Percentiles rank a stretch among this genome's conserved stretches.
Evolutionary conservation across 2,329 filamentous ascomycete genomes (phyloP).

Genomic region (Aspergillus quadricinctus): DNA sequence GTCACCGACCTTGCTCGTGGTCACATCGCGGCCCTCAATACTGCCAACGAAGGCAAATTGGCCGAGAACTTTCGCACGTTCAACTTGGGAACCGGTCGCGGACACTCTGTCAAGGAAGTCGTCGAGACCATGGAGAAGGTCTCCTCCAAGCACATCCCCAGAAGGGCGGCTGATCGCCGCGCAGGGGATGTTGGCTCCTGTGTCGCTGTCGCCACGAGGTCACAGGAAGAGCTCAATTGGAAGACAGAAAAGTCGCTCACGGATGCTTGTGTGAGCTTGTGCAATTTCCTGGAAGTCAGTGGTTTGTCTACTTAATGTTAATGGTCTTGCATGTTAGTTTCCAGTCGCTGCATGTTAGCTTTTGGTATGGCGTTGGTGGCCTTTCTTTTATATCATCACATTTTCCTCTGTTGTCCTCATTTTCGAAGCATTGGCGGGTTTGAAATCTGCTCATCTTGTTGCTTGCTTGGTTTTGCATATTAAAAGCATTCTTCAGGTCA

Average conservation of each 20-base stretch:
- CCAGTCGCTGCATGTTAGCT: not conserved
- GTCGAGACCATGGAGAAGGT: conserved; percentile 36
- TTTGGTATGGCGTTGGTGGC: not conserved
- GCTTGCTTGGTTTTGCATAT: not conserved
- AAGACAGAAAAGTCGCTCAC: conserved; percentile 35
- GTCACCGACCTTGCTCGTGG: conserved; percentile 61
- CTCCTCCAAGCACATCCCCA: conserved; percentile 31
- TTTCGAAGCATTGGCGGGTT: not conserved
- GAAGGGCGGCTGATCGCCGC: conserved; percentile 29
- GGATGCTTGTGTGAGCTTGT: conserved; percentile 36
- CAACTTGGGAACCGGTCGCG: conserved; percentile 37
- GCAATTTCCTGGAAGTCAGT: conserved; percentile 33
- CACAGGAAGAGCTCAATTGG: conserved; percentile 52
- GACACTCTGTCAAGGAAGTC: conserved; percentile 37
- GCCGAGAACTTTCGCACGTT: conserved; percentile 40
- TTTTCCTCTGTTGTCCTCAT: not conserved
- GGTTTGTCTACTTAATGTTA: conserved; percentile 15
- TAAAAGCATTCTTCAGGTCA: not conserved
- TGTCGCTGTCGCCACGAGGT: conserved; percentile 33
- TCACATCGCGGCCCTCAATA: conserved; percentile 56
- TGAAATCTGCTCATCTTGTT: not conserved
- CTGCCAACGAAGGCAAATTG: conserved; percentile 31
- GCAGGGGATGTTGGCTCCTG: conserved; percentile 38
- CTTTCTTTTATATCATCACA: not conserved
- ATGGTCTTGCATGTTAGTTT: too few relatives aligned